These are phyloP conservation scores for Schoenoplectus triqueter DNA, from an alignment of 202 grass and related monocot genomes.

Conservation along the genomic window DNA sequence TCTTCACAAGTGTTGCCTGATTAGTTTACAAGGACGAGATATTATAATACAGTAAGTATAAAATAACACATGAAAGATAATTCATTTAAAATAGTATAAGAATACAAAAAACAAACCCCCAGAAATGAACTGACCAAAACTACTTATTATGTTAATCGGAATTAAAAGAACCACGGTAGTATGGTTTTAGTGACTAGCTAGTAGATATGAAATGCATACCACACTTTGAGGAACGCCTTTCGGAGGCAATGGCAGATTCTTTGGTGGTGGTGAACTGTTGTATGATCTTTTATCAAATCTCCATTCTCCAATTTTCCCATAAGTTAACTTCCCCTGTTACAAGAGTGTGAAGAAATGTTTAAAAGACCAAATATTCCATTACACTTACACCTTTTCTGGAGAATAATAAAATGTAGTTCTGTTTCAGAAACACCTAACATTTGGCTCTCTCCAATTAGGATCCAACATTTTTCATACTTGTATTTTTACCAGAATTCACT, in stretches of 20 bases:
- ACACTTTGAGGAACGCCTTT: constrained; percentile 76
- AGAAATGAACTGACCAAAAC: constrained; percentile 18
- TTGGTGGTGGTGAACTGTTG: constrained; percentile 54
- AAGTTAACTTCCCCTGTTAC: constrained; percentile 69
- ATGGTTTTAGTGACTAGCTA: constrained; percentile 22
- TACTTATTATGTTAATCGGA: not conserved
- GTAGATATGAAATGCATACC: constrained; percentile 55
- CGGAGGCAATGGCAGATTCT: constrained; percentile 72
- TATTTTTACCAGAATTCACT: not conserved
- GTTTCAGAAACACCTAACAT: not conserved
- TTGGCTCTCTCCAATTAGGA: not conserved
- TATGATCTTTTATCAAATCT: constrained; percentile 97
- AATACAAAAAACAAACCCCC: not conserved
- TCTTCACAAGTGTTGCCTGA: constrained; percentile 75
- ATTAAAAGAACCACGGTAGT: not conserved
- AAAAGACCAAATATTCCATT: not conserved
- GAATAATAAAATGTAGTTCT: not conserved
- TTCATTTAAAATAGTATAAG: not conserved
- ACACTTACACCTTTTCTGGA: not conserved
- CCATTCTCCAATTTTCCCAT: constrained; percentile 92
- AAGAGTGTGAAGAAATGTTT: constrained; percentile 33
- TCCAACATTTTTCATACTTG: constrained; percentile 11
- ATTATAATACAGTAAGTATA: not conserved
- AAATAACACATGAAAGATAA: constrained; percentile 3
- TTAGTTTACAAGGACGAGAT: constrained; percentile 21